Base-by-base conservation (phyloP, 441 rosid genomes). In the Arabidopsis hybrid region DNA sequence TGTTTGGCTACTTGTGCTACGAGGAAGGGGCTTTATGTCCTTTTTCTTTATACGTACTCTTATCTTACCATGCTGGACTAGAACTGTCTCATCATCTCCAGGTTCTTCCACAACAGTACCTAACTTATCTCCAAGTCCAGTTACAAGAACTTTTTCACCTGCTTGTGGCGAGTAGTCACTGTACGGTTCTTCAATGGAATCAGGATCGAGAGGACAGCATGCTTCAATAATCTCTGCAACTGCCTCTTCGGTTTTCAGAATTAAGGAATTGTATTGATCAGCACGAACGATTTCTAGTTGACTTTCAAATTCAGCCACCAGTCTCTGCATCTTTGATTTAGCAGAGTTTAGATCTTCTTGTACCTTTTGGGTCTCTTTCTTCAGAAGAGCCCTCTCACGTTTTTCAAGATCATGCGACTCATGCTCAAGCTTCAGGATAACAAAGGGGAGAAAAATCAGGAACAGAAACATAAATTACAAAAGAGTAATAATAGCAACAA, bases 1-100 rank as follows among this genome's bases (percentile, higher is more conserved):
- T 53, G 84, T 59, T 32, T 4, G 52, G 14, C 60, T 84, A 51
- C 72, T 78, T 76, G 60, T 72, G 53, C 68, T 74, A 50, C 64
- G 71, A 49, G 78, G 73, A 72, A 79, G 53, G 10, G 93, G 81
- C 74, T 84, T 83, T 52, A 91, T 66, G 72, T 84, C 85, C 26
- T 72, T 79, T 79, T 80, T 92, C 80, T 89, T 89, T 73, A 88
- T 87, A 42, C 92, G 89, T 74, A 89, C 87, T 69, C 87, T 86
- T 52, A 92, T 78, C 88, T 91, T 92, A 82, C 97, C 97, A 58
- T 86, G 88, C 73, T 91, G 97, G 70, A 95, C 90, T 61, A 92
- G 65, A 65, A 91, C 74, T 6, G 85, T 79, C 57, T 82, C 89
- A 60, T 88, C 95, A 73, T 86, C 83, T 67, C 84, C 91, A 43